phyloP scores from a whole-genome alignment of 495 filamentous ascomycete genomes.

The Trichoderma orchidacearum region DNA sequence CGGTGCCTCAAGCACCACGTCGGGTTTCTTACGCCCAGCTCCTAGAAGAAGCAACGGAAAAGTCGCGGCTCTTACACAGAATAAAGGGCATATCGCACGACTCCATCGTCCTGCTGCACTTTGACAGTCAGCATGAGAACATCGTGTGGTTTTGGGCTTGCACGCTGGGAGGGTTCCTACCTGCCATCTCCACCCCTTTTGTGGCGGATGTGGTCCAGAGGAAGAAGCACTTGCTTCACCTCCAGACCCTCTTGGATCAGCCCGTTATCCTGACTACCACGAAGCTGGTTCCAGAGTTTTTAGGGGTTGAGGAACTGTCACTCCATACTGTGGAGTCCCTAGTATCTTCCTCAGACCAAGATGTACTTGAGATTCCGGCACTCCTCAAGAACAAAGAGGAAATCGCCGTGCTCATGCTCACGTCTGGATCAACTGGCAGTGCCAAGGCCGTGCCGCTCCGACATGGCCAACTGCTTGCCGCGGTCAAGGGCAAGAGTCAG shows the following conservation, averaged over 20 bases:
- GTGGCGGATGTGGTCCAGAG: not conserved
- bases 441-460: slow-evolving; percentile 37
- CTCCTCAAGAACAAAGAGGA: slow-evolving; percentile 5
- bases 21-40: not conserved
- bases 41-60: not conserved
- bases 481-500: slow-evolving; percentile 29
- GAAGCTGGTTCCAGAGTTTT: not conserved
- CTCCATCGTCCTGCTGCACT: not conserved
- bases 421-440: slow-evolving; percentile 42
- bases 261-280: not conserved
- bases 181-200: not conserved
- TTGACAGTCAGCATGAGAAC: not conserved
- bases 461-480: slow-evolving; percentile 30
- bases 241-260: not conserved
- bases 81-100: not conserved
- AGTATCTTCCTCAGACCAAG: too few relatives aligned
- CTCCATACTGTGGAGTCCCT: not conserved
- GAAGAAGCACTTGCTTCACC: not conserved
- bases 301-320: not conserved
- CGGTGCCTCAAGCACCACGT: not conserved
- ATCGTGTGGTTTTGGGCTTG: not conserved
- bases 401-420: slow-evolving; percentile 36
- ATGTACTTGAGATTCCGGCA: not conserved
- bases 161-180: not conserved
- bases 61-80: not conserved